Base-by-base conservation (phyloP, 495 filamentous ascomycete genomes). In the Penicillium fimorum region DNA sequence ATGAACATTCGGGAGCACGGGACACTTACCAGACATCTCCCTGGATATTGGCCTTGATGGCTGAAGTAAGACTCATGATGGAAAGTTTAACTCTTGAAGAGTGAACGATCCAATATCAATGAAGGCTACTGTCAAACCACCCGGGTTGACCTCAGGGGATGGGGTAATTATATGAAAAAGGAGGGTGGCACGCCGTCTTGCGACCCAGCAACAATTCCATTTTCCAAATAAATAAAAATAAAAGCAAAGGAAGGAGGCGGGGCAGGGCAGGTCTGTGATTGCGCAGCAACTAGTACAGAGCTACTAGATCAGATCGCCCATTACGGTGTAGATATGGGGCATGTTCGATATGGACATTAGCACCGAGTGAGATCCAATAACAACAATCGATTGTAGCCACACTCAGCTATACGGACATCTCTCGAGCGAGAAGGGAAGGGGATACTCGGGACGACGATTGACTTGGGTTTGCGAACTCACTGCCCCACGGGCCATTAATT, bases 11-110 rank as follows among this genome's bases (percentile, higher is more conserved):
- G 33, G 13, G 1, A 29, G 2, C 20, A n/a, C n/a, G 22, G 20
- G 12, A 13, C 30, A 40, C 56, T 24, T 24, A 58, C 56, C 59
- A 61, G 42, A 61, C 35, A 37, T 55, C 46, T 18, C 59, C 59
- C n/a, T 61, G 59, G 13, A 61, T 61, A 37, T 60, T 60, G 13
- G 53, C 49, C 20, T 49, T 56, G 10, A 47, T 42, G 11, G 46
- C 46, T 3, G 50, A 17, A 4, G 50, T 50, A 4, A 53, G 40
- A 35, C 17, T 33, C 50, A 53, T 53, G 3, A 30, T 45, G 18
- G 13, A 29, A 33, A 44, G n/a, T 13, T 4, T 1, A 0, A 25
- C 30, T 37, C 20, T 3, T 5, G 1, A 25, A 10, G 48, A 50
- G 24, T 7, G 18, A 18, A 18, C 24, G 25, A 47, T n/a, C 29